Base-by-base conservation (phyloP, 148 eudicot genomes). In the Vaccinium darrowii region DNA sequence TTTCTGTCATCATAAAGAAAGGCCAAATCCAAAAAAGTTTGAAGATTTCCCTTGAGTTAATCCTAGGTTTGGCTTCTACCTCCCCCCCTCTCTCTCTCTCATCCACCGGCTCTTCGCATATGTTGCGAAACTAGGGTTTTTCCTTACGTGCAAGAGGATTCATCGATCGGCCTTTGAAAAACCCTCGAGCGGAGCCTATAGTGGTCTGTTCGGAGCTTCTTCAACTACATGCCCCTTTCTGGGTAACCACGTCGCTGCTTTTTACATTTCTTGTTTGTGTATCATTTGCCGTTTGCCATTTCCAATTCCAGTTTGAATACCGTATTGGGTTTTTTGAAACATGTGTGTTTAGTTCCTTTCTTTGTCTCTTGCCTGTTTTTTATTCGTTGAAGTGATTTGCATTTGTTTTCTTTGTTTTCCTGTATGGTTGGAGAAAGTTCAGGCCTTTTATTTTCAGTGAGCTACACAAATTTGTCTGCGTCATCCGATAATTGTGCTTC, bases 161-260 rank as follows among this genome's bases (percentile, higher is more conserved):
- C 27, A 27, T 76, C 54, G 54, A 76, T 76, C 52, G 30, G 79
- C 53, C 79, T 76, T 21, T 15, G 79, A 47, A 76, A 47, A 76
- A 47, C 79, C 54, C 79, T 47, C 54, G 14, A 47, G 72, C 72
- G 3, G 72, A 67, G 72, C 13, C 52, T 21, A 25, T 21, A 10
- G 53, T 47, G 11, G 7, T 76, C 25, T 0, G 52, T 11, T 47
- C 54, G n/a, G 53, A 75, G 79, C 54, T 76, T 76, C 53, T 21
- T 76, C 79, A 47, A 19, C 79, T 19, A 4, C n/a, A 47, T 47
- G 52, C 53, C 50, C 27, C 27, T 76, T 39, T 39, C 54, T 18
- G 16, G 77, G 77, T 73, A 73, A 36, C 77, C 79, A 47, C n/a
- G 8, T 76, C 25, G 47, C 30, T 47, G 79, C 0, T 76, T 6